A percentile compares a stretch with the other conserved stretches of the same genome.
Conservation (phyloP, 495 filamentous ascomycete species). For the Neurospora sp. region DNA sequence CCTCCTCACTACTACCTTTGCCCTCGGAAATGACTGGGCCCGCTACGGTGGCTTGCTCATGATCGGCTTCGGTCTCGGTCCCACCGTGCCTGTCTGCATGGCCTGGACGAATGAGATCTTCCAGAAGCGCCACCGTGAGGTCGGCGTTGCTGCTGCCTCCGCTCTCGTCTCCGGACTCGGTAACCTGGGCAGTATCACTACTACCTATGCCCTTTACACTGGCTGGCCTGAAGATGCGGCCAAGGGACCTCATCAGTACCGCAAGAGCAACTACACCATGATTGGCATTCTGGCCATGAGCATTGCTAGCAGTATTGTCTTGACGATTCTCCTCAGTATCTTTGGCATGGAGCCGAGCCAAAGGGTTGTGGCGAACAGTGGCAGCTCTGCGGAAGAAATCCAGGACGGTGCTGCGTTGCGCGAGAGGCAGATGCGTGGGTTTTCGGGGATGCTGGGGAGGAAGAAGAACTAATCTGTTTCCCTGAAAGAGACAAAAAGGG, state of each 20-base stretch:
- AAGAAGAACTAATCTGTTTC: conserved; percentile 1
- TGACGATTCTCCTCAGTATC: conserved; percentile 55
- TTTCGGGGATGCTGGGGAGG: conserved; percentile 48
- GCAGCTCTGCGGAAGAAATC: conserved; percentile 37
- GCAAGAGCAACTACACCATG: conserved; percentile 80
- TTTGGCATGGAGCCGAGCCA: conserved; percentile 46
- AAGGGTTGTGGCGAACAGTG: conserved; percentile 25
- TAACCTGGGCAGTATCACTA: conserved; percentile 75
- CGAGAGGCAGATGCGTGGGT: conserved; percentile 57
- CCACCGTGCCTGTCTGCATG: conserved; percentile 88
- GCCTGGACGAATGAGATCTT: conserved; percentile 89
- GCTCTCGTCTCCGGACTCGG: conserved; percentile 79
- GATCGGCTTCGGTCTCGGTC: conserved; percentile 83
- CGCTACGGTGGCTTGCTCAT: conserved; percentile 83
- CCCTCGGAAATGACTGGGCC: conserved; percentile 61
- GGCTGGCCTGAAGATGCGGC: conserved; percentile 70
- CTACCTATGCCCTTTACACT: conserved; percentile 80
- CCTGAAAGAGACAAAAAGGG: conserved; percentile 3
- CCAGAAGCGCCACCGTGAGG: conserved; percentile 79
- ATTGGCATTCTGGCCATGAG: conserved; percentile 72
- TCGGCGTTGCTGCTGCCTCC: conserved; percentile 81
- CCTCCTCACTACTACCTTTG: conserved; percentile 70
- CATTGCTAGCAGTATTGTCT: conserved; percentile 56
- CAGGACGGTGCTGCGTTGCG: conserved; percentile 63
- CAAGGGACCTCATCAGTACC: conserved; percentile 58